Percentiles rank a stretch among this genome's conserved stretches.
Conservation (phyloP, 2,329 filamentous ascomycete species). For the Uncinocarpus reesii region DNA sequence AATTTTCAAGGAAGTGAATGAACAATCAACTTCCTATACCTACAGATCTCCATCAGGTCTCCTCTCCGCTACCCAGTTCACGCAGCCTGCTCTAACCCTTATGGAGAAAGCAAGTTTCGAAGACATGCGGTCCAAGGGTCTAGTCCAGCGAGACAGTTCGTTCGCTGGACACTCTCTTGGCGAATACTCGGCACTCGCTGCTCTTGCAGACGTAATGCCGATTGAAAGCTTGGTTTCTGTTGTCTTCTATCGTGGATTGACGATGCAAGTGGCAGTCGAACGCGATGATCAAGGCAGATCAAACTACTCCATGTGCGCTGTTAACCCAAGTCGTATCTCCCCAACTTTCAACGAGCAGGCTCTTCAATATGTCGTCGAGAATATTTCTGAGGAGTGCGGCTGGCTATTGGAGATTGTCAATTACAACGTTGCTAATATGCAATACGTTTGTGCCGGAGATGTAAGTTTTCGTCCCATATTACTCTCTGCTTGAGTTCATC, state of each 20-base stretch:
- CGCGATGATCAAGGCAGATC: conserved; percentile 85
- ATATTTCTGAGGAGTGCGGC: conserved; percentile 81
- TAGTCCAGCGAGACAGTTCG: conserved; percentile 90
- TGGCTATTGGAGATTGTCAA: conserved; percentile 99
- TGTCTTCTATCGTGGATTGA: conserved; percentile 96
- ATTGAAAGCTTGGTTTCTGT: conserved; percentile 97
- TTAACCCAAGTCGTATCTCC: conserved; percentile 95
- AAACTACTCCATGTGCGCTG: conserved; percentile 98
- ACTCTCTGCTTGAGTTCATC: not conserved
- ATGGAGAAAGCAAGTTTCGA: conserved; percentile 99
- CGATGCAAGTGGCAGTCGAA: conserved; percentile 98
- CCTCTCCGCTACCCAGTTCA: conserved; percentile 95
- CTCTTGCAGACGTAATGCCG: conserved; percentile 97
- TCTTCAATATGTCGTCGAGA: conserved; percentile 91
- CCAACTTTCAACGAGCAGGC: conserved; percentile 99
- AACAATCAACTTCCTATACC: conserved; percentile 89
- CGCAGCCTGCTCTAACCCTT: conserved; percentile 87
- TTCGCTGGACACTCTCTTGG: conserved; percentile 97
- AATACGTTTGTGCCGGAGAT: conserved; percentile 59
- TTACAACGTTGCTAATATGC: conserved; percentile 65
- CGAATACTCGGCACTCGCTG: conserved; percentile 94
- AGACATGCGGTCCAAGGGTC: conserved; percentile 94
- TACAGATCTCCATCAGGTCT: conserved; percentile 92
- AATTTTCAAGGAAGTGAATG: conserved; percentile 97
- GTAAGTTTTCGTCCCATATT: conserved; percentile 26